phyloP scores from a whole-genome alignment of 441 rosid genomes.

The Pelargonium exstipulatum region DNA sequence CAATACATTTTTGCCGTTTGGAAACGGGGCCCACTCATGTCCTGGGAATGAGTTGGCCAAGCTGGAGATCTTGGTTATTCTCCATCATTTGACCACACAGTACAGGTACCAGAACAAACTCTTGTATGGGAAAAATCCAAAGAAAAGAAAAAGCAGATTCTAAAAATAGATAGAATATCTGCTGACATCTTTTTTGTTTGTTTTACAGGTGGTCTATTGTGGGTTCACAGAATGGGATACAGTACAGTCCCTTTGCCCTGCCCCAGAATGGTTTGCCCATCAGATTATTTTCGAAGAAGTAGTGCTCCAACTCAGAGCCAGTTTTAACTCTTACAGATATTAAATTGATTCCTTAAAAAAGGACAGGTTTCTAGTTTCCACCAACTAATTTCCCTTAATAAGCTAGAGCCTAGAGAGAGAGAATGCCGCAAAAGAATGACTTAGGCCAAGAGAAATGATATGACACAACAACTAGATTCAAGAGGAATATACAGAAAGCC shows the following conservation, averaged over 20 bases:
- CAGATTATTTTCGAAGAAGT: slow-evolving; percentile 42
- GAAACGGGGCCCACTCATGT: slow-evolving; percentile 84
- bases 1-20: slow-evolving; percentile 90
- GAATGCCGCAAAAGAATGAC: background rate
- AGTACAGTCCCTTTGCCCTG: slow-evolving; percentile 95
- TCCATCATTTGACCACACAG: slow-evolving; percentile 87
- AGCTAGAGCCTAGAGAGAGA: no score
- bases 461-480: slow-evolving; percentile 1
- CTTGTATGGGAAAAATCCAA: background rate
- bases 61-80: slow-evolving; percentile 70
- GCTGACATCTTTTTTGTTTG: slow-evolving; percentile 24
- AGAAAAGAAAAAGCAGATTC: background rate
- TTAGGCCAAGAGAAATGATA: slow-evolving; percentile 7
- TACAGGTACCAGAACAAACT: slow-evolving; percentile 54
- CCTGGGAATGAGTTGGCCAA: slow-evolving; percentile 93
- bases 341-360: background rate
- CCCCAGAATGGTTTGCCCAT: slow-evolving; percentile 92
- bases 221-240: slow-evolving; percentile 66
- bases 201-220: slow-evolving; percentile 60
- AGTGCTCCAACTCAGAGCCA: background rate
- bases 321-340: background rate
- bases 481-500: slow-evolving; percentile 13
- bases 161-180: slow-evolving; percentile 19
- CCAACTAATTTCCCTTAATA: no score
- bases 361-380: background rate